phyloP scores from a whole-genome alignment of 352 stramenopile species.

The Aphanomyces invadans region DNA sequence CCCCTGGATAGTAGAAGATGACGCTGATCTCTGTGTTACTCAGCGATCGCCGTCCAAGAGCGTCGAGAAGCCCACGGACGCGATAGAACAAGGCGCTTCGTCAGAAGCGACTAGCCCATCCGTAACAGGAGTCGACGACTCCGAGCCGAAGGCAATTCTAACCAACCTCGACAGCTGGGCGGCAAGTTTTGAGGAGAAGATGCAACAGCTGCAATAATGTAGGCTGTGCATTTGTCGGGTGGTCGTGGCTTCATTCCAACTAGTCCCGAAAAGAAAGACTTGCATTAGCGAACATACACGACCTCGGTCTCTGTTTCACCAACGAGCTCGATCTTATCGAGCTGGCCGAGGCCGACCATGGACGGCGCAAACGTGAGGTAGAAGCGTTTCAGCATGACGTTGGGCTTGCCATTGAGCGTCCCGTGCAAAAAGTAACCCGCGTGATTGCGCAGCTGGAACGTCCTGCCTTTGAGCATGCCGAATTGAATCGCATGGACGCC shows the following conservation, averaged over 20 bases:
- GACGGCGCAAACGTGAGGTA: slow-evolving; percentile 31
- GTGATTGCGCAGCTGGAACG: slow-evolving; percentile 35
- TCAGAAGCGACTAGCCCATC: no score
- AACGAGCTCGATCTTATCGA: slow-evolving; percentile 11
- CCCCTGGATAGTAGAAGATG: neutral
- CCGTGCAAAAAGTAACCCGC: slow-evolving; percentile 42
- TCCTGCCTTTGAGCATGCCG: slow-evolving; percentile 31
- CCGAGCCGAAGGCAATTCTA: slow-evolving; percentile 33
- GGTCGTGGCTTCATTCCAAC: no score
- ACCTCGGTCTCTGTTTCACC: slow-evolving; percentile 18
- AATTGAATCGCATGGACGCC: slow-evolving; percentile 45
- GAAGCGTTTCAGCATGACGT: slow-evolving; percentile 42
- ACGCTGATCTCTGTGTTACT: neutral
- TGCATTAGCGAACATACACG: slow-evolving; percentile 3
- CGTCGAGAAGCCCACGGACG: neutral
- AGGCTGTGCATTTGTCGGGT: neutral
- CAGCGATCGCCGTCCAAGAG: slow-evolving; percentile 1
- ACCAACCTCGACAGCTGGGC: slow-evolving; percentile 53
- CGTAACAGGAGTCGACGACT: neutral
- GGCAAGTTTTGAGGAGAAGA: slow-evolving; percentile 42
- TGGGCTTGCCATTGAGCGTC: slow-evolving; percentile 49
- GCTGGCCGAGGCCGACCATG: slow-evolving; percentile 12
- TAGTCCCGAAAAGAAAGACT: no score
- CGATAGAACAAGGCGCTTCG: neutral
- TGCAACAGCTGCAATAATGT: slow-evolving; percentile 33